Conservation (phyloP, 2,329 filamentous ascomycete species). For the Rhynchosporium graminicola region DNA sequence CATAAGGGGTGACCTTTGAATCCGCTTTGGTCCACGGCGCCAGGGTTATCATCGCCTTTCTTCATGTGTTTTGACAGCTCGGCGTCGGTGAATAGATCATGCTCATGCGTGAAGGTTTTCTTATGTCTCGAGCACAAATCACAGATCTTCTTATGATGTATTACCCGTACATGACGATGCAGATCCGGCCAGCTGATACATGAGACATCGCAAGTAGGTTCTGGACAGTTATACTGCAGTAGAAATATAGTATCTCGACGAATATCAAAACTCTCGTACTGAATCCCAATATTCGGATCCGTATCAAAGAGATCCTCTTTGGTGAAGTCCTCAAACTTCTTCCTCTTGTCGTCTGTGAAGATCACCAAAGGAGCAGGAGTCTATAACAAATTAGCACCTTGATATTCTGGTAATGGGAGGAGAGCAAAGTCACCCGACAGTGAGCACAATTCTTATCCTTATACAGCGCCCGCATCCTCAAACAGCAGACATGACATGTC, state of each 20-base stretch:
- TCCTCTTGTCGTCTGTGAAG: constrained; percentile 83
- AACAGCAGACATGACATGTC: constrained; percentile 93
- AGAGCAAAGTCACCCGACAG: constrained; percentile 64
- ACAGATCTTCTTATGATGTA: constrained; percentile 86
- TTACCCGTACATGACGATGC: constrained; percentile 77
- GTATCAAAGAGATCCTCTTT: constrained; percentile 71
- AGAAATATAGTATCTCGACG: constrained; percentile 87
- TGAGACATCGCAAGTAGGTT: constrained; percentile 79
- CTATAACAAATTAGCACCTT: constrained; percentile 44
- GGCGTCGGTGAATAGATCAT: constrained; percentile 81
- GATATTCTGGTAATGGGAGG: no score
- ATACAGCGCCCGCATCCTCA: constrained; percentile 89
- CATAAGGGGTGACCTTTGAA: constrained; percentile 96
- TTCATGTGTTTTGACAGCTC: constrained; percentile 87
- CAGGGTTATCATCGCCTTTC: constrained; percentile 86
- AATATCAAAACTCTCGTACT: constrained; percentile 85
- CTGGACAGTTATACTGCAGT: constrained; percentile 92
- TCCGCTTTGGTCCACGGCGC: constrained; percentile 86
- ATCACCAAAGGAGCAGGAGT: constrained; percentile 79
- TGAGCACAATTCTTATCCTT: constrained; percentile 97
- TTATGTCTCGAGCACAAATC: constrained; percentile 92
- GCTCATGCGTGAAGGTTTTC: constrained; percentile 97
- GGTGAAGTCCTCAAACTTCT: constrained; percentile 82
- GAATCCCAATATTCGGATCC: constrained; percentile 87
- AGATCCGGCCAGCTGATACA: constrained; percentile 79